These are phyloP conservation scores for Exidia glandulosa DNA, from an alignment of 768 basidiomycete genomes.

Conservation along the genomic window DNA sequence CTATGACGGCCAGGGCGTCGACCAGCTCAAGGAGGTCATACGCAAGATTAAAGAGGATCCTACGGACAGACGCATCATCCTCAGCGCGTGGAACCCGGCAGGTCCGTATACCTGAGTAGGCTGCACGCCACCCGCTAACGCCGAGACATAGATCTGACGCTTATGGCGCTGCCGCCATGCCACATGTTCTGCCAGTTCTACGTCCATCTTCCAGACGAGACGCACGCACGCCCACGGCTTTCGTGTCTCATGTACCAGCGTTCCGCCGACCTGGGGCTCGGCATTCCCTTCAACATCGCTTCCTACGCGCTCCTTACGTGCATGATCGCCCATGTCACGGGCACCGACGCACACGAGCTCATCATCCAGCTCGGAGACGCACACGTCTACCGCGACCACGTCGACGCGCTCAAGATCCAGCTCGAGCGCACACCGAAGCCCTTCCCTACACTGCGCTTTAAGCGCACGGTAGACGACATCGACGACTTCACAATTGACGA, in stretches of 20 bases:
- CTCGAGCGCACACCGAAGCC: slow-evolving; percentile 63
- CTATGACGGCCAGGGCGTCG: slow-evolving; percentile 78
- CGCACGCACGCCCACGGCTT: slow-evolving; percentile 53
- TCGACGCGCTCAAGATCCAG: slow-evolving; percentile 76
- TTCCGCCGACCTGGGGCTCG: slow-evolving; percentile 92
- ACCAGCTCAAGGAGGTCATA: slow-evolving; percentile 85
- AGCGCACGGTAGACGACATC: slow-evolving; percentile 53
- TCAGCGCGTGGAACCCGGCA: slow-evolving; percentile 97
- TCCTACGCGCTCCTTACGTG: slow-evolving; percentile 96
- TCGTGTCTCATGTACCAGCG: slow-evolving; percentile 97
- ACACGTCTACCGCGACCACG: slow-evolving; percentile 89
- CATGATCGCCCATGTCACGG: slow-evolving; percentile 91
- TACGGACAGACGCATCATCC: slow-evolving; percentile 85
- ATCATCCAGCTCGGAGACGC: slow-evolving; percentile 96
- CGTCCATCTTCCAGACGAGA: slow-evolving; percentile 68
- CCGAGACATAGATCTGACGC: slow-evolving; percentile 89
- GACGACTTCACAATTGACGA: slow-evolving; percentile 77
- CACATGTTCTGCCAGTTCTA: slow-evolving; percentile 99
- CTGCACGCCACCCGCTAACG: no score
- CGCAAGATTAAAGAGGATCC: slow-evolving; percentile 87
- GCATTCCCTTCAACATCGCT: slow-evolving; percentile 98
- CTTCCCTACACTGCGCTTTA: slow-evolving; percentile 77
- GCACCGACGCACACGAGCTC: slow-evolving; percentile 78
- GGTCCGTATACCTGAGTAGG: no score
- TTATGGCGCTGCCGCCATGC: slow-evolving; percentile 96